Evolutionary conservation across 306 rosid species (phyloP), one percentile per base, ranked within the genome.

Genomic region (Acacia melanoxylon): DNA sequence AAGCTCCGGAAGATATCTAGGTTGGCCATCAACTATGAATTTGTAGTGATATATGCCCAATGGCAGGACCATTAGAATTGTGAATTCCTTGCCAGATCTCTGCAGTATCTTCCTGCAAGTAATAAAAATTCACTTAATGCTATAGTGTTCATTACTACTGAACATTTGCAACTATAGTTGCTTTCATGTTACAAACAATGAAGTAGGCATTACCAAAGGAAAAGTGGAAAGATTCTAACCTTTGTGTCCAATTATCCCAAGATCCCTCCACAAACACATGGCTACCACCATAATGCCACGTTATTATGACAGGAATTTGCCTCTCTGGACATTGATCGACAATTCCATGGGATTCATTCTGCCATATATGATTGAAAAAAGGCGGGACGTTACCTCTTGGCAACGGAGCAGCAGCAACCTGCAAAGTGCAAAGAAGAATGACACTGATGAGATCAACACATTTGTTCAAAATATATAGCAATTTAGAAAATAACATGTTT

Each of bases 191-290:
- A 62, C 44, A 73, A 68, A 61, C 83, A 76, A 69, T 79, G 20
- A 76, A 83, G 41, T 49, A 16, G 19, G 29, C 40, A 29, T 81
- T 77, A 56, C 40, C 29, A 27, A 71, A 58, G 41, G 80, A 78
- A 8, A 66, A 78, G 56, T 71, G 65, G 65, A 70, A 31, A 62
- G 68, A 56, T 63, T 67, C 78, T 83, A 79, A 91, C 98, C 97
- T 94, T 51, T 93, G 84, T 59, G 84, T 56, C 98, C 98, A 94
- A 86, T 91, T 88, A 89, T 94, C 97, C 98, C 98, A 94, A 73
- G 98, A 92, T 79, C 98, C 98, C 91, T 94, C 97, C 63, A 92
- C 91, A 62, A 83, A 90, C 59, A 94, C 96, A 78, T 66, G 87
- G 79, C 72, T 88, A 80, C 98, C 97, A 74, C 94, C 98, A 51